Percentiles rank a stretch among this genome's conserved stretches.
phyloP scores from a whole-genome alignment of 2,329 filamentous ascomycete species.

The Anthostomella pinea region DNA sequence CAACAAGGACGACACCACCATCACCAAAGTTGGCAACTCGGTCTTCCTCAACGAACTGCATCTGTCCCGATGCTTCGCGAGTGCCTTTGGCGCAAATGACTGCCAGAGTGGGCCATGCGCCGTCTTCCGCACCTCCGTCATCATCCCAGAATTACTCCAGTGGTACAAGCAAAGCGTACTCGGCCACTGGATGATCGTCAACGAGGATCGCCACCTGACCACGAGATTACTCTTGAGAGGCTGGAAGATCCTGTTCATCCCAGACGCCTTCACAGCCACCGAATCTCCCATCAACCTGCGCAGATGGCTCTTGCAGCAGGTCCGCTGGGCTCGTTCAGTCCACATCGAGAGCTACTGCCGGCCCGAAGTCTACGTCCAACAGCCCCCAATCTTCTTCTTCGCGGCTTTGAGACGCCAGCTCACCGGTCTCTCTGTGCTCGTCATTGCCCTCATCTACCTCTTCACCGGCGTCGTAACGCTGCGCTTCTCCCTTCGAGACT shows the following conservation, averaged over 20 bases:
- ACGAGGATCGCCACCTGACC: slow-evolving; percentile 38
- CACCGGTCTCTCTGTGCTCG: slow-evolving; percentile 26
- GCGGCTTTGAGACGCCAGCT: slow-evolving; percentile 31
- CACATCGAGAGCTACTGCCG: slow-evolving; percentile 36
- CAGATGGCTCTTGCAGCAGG: slow-evolving; percentile 36
- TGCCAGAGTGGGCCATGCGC: slow-evolving; percentile 37
- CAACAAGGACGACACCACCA: slow-evolving; percentile 30
- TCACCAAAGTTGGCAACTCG: slow-evolving; percentile 30
- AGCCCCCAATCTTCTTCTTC: slow-evolving; percentile 34
- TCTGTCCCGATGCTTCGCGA: slow-evolving; percentile 31
- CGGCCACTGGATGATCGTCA: slow-evolving; percentile 36
- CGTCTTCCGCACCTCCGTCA: slow-evolving; percentile 30
- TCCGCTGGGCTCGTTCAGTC: slow-evolving; percentile 34
- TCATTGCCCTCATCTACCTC: slow-evolving; percentile 30
- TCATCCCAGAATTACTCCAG: slow-evolving; percentile 30
- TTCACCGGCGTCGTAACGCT: slow-evolving; percentile 23
- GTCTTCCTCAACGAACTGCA: slow-evolving; percentile 36
- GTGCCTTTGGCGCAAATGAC: slow-evolving; percentile 22
- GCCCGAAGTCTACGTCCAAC: slow-evolving; percentile 33
- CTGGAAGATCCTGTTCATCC: slow-evolving; percentile 34
- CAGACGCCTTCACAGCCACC: slow-evolving; percentile 33
- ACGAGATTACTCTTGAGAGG: slow-evolving; percentile 33
- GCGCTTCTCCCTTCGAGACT: slow-evolving; percentile 28
- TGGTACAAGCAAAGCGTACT: slow-evolving; percentile 37
- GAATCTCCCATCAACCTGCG: slow-evolving; percentile 34